Conservation (phyloP, 1,139 yeast genomes). For the Taphrina confusa region DNA sequence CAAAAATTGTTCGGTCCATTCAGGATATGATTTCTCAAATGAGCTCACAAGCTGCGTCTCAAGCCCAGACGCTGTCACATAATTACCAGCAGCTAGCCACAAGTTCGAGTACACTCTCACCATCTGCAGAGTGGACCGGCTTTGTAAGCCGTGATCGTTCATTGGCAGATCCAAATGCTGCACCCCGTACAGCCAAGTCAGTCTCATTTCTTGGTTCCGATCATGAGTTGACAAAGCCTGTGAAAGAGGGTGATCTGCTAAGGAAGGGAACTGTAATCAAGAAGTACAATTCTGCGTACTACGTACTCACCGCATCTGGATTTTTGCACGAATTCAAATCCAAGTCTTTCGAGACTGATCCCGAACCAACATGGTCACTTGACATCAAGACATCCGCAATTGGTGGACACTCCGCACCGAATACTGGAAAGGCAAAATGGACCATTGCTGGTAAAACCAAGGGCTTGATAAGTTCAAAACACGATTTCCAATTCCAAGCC, state of each 20-base stretch:
- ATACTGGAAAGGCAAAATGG: slow-evolving; percentile 50
- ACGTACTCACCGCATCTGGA: slow-evolving; percentile 53
- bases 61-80: slow-evolving; percentile 42
- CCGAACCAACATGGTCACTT: slow-evolving; percentile 52
- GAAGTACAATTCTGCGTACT: slow-evolving; percentile 51
- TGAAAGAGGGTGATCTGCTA: slow-evolving; percentile 53
- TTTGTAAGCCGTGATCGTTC: slow-evolving; percentile 47
- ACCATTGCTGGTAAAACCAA: slow-evolving; percentile 50
- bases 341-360: slow-evolving; percentile 49
- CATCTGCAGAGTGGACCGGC: slow-evolving; percentile 52
- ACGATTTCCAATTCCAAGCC: slow-evolving; percentile 51
- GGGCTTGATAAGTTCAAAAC: slow-evolving; percentile 46
- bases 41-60: slow-evolving; percentile 45
- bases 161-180: slow-evolving; percentile 47
- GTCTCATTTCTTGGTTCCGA: slow-evolving; percentile 50
- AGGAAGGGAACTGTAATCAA: slow-evolving; percentile 50
- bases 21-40: slow-evolving; percentile 49
- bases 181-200: slow-evolving; percentile 47
- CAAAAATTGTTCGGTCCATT: slow-evolving; percentile 50
- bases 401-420: slow-evolving; percentile 47
- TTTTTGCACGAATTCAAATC: slow-evolving; percentile 54
- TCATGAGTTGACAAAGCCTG: slow-evolving; percentile 51
- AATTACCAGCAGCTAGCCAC: slow-evolving; percentile 45
- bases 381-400: slow-evolving; percentile 53
- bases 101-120: slow-evolving; percentile 47